A percentile compares a stretch with the other conserved stretches of the same genome.
Evolutionary conservation across 176 grass and related monocot species (phyloP).

Genomic region (Zea mays): DNA sequence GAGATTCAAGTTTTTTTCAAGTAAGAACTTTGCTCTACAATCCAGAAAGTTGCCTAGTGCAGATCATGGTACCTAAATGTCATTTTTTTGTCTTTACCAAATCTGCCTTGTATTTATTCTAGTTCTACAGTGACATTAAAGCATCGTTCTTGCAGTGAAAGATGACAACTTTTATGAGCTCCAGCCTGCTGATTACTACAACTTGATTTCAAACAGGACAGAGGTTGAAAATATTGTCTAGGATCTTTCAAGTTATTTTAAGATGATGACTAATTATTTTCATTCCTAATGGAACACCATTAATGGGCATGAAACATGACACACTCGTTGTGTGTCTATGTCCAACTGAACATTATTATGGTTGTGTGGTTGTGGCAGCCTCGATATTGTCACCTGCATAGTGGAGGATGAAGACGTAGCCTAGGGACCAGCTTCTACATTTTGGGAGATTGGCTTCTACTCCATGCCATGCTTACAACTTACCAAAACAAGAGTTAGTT

Average conservation of each 20-base stretch:
- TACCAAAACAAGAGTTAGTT: too few relatives aligned
- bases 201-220: constrained; percentile 60
- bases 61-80: constrained; percentile 52
- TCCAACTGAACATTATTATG: too few relatives aligned
- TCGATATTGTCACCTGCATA: too few relatives aligned
- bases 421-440: too few relatives aligned
- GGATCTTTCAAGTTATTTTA: not conserved
- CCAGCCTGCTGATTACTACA: constrained; percentile 77
- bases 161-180: constrained; percentile 93
- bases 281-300: too few relatives aligned
- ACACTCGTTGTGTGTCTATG: too few relatives aligned
- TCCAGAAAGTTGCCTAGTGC: constrained; percentile 52
- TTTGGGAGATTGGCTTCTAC: too few relatives aligned
- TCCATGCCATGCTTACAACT: too few relatives aligned
- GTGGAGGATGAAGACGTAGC: too few relatives aligned
- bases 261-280: too few relatives aligned
- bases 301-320: too few relatives aligned
- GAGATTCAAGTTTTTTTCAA: constrained; percentile 76
- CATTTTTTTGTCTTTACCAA: not conserved
- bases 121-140: constrained; percentile 25
- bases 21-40: constrained; percentile 36
- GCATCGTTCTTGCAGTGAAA: constrained; percentile 59
- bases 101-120: not conserved
- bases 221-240: constrained; percentile 44
- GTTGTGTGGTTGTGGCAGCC: too few relatives aligned